phyloP scores from a whole-genome alignment of 768 basidiomycete species.

The Cystobasidiopsis lactophilus region DNA sequence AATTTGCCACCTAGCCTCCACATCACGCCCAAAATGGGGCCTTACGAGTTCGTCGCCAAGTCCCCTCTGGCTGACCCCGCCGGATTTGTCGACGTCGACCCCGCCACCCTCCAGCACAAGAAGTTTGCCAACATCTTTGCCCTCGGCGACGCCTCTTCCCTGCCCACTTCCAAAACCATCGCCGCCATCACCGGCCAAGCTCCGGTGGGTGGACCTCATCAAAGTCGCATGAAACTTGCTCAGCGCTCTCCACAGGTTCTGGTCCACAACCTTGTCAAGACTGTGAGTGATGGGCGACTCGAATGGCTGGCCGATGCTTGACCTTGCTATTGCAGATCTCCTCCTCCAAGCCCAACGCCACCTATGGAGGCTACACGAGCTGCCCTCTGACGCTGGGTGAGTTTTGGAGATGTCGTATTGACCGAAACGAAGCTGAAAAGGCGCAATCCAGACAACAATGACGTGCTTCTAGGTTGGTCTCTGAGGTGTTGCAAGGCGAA shows the following conservation, averaged over 20 bases:
- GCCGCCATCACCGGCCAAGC: constrained; percentile 81
- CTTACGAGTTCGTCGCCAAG: constrained; percentile 52
- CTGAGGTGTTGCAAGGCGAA: constrained; percentile 45
- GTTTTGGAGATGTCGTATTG: neutral
- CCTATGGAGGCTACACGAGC: constrained; percentile 46
- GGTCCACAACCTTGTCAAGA: constrained; percentile 62
- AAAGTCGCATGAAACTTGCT: too few species aligned
- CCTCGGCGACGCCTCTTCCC: constrained; percentile 71
- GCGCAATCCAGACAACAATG: constrained; percentile 5
- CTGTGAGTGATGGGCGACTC: too few species aligned
- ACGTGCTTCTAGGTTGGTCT: neutral
- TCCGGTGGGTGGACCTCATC: constrained; percentile 26
- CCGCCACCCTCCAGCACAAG: constrained; percentile 54
- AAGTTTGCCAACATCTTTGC: constrained; percentile 74
- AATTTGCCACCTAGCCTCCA: constrained; percentile 38
- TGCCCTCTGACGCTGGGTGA: constrained; percentile 19
- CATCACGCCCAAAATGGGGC: constrained; percentile 79
- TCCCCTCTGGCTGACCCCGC: constrained; percentile 55
- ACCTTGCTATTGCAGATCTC: too few species aligned
- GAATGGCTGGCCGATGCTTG: too few species aligned
- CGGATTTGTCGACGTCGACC: constrained; percentile 78
- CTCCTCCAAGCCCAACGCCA: constrained; percentile 44
- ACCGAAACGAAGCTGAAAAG: neutral
- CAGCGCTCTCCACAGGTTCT: constrained; percentile 31
- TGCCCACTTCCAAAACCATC: constrained; percentile 89